Evolutionary conservation across 371 early-diverging fungal genomes (phyloP).

Genomic region (Mucor piriformis): DNA sequence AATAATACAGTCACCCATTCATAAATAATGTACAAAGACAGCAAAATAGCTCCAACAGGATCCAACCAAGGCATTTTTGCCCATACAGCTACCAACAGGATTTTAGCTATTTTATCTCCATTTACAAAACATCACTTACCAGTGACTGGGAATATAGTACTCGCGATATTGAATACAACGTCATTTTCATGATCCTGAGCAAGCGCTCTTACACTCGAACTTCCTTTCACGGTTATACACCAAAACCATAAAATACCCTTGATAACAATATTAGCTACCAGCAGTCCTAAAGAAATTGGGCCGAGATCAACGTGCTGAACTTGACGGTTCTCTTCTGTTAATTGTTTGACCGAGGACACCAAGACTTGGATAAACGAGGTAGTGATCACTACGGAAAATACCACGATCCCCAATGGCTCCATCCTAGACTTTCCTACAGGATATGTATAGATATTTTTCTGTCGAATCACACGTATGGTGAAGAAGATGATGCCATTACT

Average conservation of each 20-base stretch:
- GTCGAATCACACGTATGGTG: slow-evolving; percentile 48
- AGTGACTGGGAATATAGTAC: slow-evolving; percentile 55
- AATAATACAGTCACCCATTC: slow-evolving; percentile 62
- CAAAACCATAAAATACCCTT: slow-evolving; percentile 59
- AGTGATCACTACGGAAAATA: slow-evolving; percentile 64
- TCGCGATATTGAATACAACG: slow-evolving; percentile 62
- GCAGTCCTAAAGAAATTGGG: slow-evolving; percentile 31
- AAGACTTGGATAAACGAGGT: slow-evolving; percentile 66
- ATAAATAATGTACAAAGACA: slow-evolving; percentile 62
- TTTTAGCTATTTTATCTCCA: neutral
- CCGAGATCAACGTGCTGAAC: slow-evolving; percentile 51
- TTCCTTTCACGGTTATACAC: slow-evolving; percentile 63
- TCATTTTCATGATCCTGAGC: slow-evolving; percentile 70
- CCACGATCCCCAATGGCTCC: slow-evolving; percentile 68
- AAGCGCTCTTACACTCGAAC: slow-evolving; percentile 59
- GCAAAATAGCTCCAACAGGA: slow-evolving; percentile 60
- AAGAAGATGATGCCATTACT: slow-evolving; percentile 56
- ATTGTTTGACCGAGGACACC: slow-evolving; percentile 49
- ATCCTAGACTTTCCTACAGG: slow-evolving; percentile 61
- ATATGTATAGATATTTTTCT: slow-evolving; percentile 47
- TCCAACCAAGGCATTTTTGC: slow-evolving; percentile 47
- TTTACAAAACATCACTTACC: slow-evolving; percentile 30
- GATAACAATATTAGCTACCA: slow-evolving; percentile 50
- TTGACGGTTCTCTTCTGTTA: slow-evolving; percentile 30
- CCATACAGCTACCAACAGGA: neutral